Base-by-base conservation (phyloP, 2,329 filamentous ascomycete genomes). In the Sporothrix brunneoviolacea region DNA sequence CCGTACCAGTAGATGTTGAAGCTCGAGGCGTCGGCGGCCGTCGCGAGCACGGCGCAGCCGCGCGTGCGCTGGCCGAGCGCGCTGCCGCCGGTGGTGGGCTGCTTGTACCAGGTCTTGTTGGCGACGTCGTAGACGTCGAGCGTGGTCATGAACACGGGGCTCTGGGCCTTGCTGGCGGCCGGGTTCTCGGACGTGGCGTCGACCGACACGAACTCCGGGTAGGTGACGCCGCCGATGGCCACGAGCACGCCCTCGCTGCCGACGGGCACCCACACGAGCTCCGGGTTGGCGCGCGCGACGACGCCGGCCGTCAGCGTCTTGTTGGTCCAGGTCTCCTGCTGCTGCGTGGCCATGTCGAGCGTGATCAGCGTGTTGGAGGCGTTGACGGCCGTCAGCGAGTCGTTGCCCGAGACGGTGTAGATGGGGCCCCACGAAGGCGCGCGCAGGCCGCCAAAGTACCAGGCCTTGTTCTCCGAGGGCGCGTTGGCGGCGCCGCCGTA, bases 1-100 rank as follows among this genome's bases (percentile, higher is more conserved):
- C 86, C 88, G 59, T 89, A 93, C 68, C 88, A 88, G 70, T 91
- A 91, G 44, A 94, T 83, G 62, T 91, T 90, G 65, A 84, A 87
- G 52, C 83, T 89, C 10, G 84, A 86, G 30, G 73, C 74, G 61
- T 90, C 86, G 39, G 80, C 72, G 13, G 87, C 83, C 0, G 80
- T 72, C n/a, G 80, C 86, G 2, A 88, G 80, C 0, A 89, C 84
- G 4, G 86, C 83, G 60, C 88, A 93, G 62, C 84, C 74, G 74
- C 85, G 64, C 67, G 86, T 62, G 66, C 77, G 64, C 69, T 80
- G 61, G 12, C 72, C 69, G 1, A 49, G n/a, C 0, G 81, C 78
- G 0, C 77, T 79, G 0, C 73, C 71, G 40, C 85, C 85, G 1
- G 75, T 77, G 0, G 85, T 88, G 19, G 80, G 70, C 66, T 90